phyloP scores from a whole-genome alignment of 768 basidiomycete species.

The Phylloporus scabripes region DNA sequence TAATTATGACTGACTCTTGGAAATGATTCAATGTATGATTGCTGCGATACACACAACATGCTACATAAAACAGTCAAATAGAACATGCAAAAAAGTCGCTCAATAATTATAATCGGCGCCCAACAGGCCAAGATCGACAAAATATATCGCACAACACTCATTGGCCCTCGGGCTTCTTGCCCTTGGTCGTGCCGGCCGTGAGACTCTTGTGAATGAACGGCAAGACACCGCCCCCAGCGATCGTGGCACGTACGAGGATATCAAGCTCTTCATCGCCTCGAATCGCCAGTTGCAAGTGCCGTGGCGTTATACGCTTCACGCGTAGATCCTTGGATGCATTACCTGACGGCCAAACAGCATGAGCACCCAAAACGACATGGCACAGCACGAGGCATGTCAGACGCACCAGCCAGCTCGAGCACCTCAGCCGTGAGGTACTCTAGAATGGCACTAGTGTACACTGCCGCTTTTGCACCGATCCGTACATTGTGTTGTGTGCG shows the following conservation, averaged over 20 bases:
- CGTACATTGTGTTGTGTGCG: conserved; percentile 91
- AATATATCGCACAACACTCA: conserved; percentile 5
- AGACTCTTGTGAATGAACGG: conserved; percentile 88
- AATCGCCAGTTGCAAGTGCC: conserved; percentile 93
- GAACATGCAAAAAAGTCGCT: neutral
- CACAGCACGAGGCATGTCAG: neutral
- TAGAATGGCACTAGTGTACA: conserved; percentile 92
- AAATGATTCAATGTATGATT: neutral
- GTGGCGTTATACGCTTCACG: conserved; percentile 94
- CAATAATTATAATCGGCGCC: conserved; percentile 17
- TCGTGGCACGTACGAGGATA: conserved; percentile 87
- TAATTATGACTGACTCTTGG: neutral
- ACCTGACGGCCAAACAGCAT: conserved; percentile 39
- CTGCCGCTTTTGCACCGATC: conserved; percentile 96
- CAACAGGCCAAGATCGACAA: neutral
- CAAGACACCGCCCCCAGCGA: conserved; percentile 83
- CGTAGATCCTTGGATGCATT: conserved; percentile 97
- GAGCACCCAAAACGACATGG: neutral
- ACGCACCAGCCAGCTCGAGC: conserved; percentile 85
- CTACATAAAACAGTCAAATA: conserved; percentile 9
- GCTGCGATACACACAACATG: conserved; percentile 11
- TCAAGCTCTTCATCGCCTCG: conserved; percentile 98
- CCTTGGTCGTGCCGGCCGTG: conserved; percentile 46
- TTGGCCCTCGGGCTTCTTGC: conserved; percentile 38
- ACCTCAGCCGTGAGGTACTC: conserved; percentile 98